Base-by-base conservation (phyloP, 441 rosid genomes). In the Flueggea neowawraea region DNA sequence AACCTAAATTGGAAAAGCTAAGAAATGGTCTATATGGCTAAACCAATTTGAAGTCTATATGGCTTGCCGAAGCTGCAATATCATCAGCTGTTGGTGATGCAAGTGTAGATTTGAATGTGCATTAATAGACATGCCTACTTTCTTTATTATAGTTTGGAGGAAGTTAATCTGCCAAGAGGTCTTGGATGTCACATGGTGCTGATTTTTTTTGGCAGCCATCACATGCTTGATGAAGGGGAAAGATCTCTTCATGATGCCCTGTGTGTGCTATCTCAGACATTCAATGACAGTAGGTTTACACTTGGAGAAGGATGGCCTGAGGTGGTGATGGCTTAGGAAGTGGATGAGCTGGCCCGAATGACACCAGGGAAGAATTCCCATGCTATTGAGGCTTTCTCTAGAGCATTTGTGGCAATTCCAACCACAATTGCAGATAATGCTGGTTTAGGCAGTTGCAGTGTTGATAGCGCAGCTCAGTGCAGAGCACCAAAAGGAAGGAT, bases 251-350 rank as follows among this genome's bases (percentile, higher is more conserved):
- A 95, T 54, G 97, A 95, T 77, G 99, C 99, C 51, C 75, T 95
- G 63, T 95, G 98, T 28, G 99, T 95, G 66, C 93, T 95, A 63
- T 89, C 98, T 41, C 98, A 95, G 78, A 91, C 97, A 4, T 96
- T 95, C 28, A 95, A 89, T 56, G 99, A 95, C 80, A 79, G 85
- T 60, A 79, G 98, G 77, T 97, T 95, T 41, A 73, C 91, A 74
- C 90, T 91, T 41, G 99, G 99, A 65, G 99, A 98, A 60, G 99
- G 99, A 72, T 95, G 98, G 97, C 98, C 99, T 57, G 99, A 95
- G 88, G 89, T 95, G 99, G 77, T 89, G 58, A 95, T 95, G 99
- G 95, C 97, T 4, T 89, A 88, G 83, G 98, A 84, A 55, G 96
- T 91, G 6, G 93, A 95, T 74, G 93, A 91, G 79, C 84, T 95